These are phyloP conservation scores for Orbilia javanica DNA, from an alignment of 2,329 filamentous ascomycete genomes.

Conservation along the genomic window DNA sequence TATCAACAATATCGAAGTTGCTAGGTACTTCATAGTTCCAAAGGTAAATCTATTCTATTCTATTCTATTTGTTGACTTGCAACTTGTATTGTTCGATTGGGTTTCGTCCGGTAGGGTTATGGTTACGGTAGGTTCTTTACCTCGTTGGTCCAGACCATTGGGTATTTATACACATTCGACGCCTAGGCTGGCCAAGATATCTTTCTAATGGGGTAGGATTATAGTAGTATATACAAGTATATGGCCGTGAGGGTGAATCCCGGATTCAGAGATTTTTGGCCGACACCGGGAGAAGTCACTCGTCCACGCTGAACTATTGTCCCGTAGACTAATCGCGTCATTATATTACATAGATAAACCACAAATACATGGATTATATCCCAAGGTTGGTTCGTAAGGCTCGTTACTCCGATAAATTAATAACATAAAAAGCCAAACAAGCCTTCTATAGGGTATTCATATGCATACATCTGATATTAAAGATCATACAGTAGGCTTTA, in stretches of 20 bases:
- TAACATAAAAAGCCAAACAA: neutral
- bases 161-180: neutral
- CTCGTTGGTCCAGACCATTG: neutral
- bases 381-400: neutral
- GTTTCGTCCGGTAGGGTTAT: too few relatives aligned
- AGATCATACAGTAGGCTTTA: neutral
- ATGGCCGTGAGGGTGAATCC: neutral
- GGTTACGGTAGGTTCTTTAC: too few relatives aligned
- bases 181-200: too few relatives aligned
- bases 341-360: neutral
- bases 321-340: too few relatives aligned
- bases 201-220: too few relatives aligned
- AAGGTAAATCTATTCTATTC: neutral
- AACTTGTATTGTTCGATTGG: neutral
- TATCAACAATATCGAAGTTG: neutral
- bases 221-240: too few relatives aligned
- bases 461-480: neutral
- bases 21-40: conserved; percentile 26
- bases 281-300: neutral
- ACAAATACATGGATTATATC: neutral
- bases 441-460: neutral
- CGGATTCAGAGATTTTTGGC: neutral
- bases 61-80: neutral
- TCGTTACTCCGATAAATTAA: neutral
- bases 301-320: neutral